Conservation (phyloP, 306 rosid species). For the Geum urbanum region DNA sequence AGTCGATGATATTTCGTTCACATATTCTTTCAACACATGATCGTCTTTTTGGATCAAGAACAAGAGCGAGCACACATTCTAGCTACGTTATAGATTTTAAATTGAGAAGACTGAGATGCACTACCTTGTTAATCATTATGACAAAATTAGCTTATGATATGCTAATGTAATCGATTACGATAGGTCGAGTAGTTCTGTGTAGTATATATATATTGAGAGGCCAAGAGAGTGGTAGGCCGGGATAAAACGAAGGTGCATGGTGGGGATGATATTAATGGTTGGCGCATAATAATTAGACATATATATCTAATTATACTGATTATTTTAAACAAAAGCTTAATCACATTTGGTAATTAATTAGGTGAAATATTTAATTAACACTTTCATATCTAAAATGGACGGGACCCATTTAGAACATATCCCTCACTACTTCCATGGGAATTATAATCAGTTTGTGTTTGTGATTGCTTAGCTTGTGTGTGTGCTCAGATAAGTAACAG, state of each 20-base stretch:
- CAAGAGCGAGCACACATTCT: not conserved
- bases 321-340: conserved; percentile 9
- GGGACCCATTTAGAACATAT: conserved; percentile 11
- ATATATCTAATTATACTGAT: conserved; percentile 10
- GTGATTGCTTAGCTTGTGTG: too few relatives aligned
- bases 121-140: conserved; percentile 6
- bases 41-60: not conserved
- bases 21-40: not conserved
- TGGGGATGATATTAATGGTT: conserved; percentile 32
- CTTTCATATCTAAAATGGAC: not conserved
- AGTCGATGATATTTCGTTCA: not conserved
- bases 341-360: not conserved
- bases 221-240: conserved; percentile 29
- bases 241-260: conserved; percentile 24
- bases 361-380: not conserved
- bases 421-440: not conserved
- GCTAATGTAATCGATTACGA: not conserved
- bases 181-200: not conserved
- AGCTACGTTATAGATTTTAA: not conserved
- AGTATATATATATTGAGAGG: conserved; percentile 6
- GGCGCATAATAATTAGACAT: conserved; percentile 43
- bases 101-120: not conserved
- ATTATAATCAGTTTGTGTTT: too few relatives aligned
- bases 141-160: not conserved
- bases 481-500: too few relatives aligned